Percentiles rank a stretch among this genome's conserved stretches.
Conservation (phyloP, 208 protist genomes). For the Wallacemonas sp. region DNA sequence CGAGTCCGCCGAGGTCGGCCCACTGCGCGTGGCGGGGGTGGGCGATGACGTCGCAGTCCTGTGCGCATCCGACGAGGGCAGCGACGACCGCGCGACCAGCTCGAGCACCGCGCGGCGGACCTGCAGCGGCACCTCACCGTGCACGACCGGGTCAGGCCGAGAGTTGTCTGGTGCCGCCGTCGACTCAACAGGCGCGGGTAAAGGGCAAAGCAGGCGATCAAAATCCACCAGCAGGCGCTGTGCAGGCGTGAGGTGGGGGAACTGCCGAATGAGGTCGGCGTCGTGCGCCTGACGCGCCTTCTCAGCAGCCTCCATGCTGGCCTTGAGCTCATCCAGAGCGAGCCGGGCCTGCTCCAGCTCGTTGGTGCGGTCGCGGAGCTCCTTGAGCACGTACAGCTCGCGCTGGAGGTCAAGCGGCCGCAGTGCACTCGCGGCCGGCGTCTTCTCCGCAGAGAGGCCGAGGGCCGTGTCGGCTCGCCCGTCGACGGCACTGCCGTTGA, state of each 20-base stretch:
- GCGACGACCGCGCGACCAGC: neutral
- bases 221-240: conserved; percentile 44
- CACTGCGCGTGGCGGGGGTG: too few species aligned
- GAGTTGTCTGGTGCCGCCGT: too few species aligned
- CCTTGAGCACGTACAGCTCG: conserved; percentile 22
- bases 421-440: neutral
- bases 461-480: too few species aligned
- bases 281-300: conserved; percentile 1
- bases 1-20: too few species aligned
- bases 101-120: conserved; percentile 7
- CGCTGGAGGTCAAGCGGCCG: neutral
- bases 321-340: conserved; percentile 18
- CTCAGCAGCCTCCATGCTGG: neutral
- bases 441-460: too few species aligned
- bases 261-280: neutral
- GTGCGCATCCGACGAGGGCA: too few species aligned
- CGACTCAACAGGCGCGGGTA: neutral
- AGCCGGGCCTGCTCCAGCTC: conserved; percentile 20
- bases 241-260: conserved; percentile 23
- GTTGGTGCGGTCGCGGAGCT: conserved; percentile 23
- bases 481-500: too few species aligned
- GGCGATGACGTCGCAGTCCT: too few species aligned
- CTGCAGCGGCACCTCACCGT: neutral
- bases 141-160: too few species aligned
- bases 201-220: conserved; percentile 31